Conservation (phyloP, 352 stramenopile species). For the Globisporangium parvum region DNA sequence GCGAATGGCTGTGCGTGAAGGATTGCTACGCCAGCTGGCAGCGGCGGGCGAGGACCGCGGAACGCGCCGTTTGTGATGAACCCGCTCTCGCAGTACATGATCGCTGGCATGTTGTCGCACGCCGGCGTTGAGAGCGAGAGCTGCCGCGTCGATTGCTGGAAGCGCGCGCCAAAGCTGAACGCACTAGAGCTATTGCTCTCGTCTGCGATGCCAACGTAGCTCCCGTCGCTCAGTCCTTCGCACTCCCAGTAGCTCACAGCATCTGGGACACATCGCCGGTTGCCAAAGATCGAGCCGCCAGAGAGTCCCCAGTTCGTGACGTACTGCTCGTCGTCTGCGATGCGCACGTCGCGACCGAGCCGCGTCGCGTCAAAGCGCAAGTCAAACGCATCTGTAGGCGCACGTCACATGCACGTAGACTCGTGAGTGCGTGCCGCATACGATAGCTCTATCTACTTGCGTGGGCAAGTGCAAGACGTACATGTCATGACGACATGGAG, state of each 20-base stretch:
- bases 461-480: constrained; percentile 17
- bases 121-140: constrained; percentile 43
- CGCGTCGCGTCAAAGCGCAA: constrained; percentile 38
- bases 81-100: constrained; percentile 68
- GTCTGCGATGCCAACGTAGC: constrained; percentile 48
- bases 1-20: constrained; percentile 43
- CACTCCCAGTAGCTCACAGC: constrained; percentile 71
- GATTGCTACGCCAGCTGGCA: constrained; percentile 33
- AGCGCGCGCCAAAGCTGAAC: constrained; percentile 24
- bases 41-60: constrained; percentile 34
- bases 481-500: constrained; percentile 46
- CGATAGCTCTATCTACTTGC: neutral
- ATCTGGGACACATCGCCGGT: constrained; percentile 27
- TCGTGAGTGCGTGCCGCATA: neutral
- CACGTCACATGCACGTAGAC: neutral
- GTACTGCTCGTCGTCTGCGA: constrained; percentile 29
- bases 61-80: constrained; percentile 71
- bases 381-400: constrained; percentile 32
- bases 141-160: constrained; percentile 33
- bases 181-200: neutral
- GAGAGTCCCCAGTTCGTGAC: constrained; percentile 35
- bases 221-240: constrained; percentile 49
- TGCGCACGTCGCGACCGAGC: constrained; percentile 38
- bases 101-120: constrained; percentile 61
- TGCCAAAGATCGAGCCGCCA: constrained; percentile 43